Percentiles rank a stretch among this genome's conserved stretches.
These are phyloP conservation scores for Penicillium hordei DNA, from an alignment of 2,329 filamentous ascomycete species.

Conservation along the genomic window DNA sequence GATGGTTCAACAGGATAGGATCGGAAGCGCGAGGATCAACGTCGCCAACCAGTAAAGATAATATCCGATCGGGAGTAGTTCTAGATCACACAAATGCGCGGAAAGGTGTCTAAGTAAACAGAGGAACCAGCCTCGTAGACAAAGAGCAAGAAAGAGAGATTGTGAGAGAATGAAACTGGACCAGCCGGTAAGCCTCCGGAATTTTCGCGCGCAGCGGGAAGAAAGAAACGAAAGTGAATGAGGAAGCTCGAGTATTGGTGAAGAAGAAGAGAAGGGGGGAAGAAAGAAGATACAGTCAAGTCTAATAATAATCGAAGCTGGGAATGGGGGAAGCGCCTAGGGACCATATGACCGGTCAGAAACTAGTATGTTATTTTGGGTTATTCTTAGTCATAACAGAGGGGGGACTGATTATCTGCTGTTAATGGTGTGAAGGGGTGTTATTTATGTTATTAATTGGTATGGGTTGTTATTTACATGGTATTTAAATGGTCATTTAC, in stretches of 20 bases:
- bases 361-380: conserved; percentile 12
- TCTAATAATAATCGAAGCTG: conserved; percentile 20
- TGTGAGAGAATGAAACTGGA: conserved; percentile 34
- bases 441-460: neutral
- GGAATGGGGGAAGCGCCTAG: conserved; percentile 9
- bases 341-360: conserved; percentile 8
- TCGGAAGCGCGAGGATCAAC: conserved; percentile 14
- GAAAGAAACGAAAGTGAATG: conserved; percentile 29
- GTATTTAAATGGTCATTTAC: conserved; percentile 2
- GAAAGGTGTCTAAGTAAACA: conserved; percentile 1
- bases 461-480: neutral
- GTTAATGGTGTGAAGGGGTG: neutral
- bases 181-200: conserved; percentile 38
- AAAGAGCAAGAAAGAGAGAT: conserved; percentile 31
- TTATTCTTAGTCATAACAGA: conserved; percentile 4
- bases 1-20: conserved; percentile 8
- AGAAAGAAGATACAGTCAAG: conserved; percentile 12
- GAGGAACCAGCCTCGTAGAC: conserved; percentile 41
- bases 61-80: conserved; percentile 17
- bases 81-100: conserved; percentile 4
- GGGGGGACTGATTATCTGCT: neutral
- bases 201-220: conserved; percentile 40
- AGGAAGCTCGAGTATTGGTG: conserved; percentile 19
- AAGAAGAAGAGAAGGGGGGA: conserved; percentile 15
- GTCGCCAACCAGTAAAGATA: conserved; percentile 2